phyloP scores from a whole-genome alignment of 495 filamentous ascomycete genomes.

The Neurospora sp. region DNA sequence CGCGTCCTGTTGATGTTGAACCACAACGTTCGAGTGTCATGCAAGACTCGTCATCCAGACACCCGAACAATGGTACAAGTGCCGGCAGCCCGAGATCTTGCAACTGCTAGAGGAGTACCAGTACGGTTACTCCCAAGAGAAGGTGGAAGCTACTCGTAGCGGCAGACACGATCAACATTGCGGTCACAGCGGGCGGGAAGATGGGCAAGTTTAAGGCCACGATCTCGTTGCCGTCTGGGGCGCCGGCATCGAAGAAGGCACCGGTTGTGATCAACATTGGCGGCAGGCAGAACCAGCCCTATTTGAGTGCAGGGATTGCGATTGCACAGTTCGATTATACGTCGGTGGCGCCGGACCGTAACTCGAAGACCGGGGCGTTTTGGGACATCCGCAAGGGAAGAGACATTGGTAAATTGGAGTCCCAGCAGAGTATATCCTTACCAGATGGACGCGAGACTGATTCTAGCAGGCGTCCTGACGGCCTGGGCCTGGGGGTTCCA shows the following conservation, averaged over 20 bases:
- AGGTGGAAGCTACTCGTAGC: conserved; percentile 39
- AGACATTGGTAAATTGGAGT: conserved; percentile 34
- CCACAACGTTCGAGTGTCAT: not conserved
- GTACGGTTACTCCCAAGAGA: conserved; percentile 42
- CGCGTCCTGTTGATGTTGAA: not conserved
- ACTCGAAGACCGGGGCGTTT: conserved; percentile 40
- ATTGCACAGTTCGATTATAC: conserved; percentile 43
- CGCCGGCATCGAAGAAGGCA: conserved; percentile 24
- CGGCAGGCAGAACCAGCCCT: conserved; percentile 42
- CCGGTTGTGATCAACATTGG: conserved; percentile 47
- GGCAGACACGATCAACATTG: conserved; percentile 37
- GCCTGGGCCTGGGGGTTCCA: conserved; percentile 49
- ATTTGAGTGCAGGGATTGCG: conserved; percentile 39
- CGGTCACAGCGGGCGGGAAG: conserved; percentile 37
- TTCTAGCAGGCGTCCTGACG: conserved; percentile 31
- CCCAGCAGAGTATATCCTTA: not conserved
- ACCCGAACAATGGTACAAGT: conserved; percentile 40
- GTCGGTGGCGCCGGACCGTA: conserved; percentile 40
- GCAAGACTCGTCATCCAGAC: conserved; percentile 17
- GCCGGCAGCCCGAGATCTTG: conserved; percentile 42
- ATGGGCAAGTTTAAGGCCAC: conserved; percentile 36
- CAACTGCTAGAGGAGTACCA: conserved; percentile 45
- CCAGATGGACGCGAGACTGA: not conserved
- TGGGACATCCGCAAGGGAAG: conserved; percentile 42
- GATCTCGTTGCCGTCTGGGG: conserved; percentile 32